phyloP scores from a whole-genome alignment of 805 yeast genomes.

The Blastobotrys chiropterorum region DNA sequence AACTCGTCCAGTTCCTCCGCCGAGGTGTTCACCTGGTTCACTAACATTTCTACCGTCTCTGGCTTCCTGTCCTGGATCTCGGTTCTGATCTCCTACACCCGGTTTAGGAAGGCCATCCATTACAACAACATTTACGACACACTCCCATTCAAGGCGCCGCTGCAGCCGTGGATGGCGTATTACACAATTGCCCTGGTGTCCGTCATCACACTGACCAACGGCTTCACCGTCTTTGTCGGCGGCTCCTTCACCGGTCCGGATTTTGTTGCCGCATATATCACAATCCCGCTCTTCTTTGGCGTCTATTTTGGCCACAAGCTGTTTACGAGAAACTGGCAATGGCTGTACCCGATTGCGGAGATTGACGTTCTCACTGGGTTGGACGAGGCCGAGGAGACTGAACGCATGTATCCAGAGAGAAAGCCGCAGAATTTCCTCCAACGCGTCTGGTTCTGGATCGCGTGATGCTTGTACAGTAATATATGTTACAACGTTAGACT shows the following conservation, averaged over 20 bases:
- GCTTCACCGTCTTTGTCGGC: conserved; percentile 59
- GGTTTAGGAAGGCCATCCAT: conserved; percentile 59
- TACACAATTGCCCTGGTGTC: conserved; percentile 45
- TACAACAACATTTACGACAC: conserved; percentile 49
- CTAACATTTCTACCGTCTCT: conserved; percentile 58
- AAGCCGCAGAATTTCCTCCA: conserved; percentile 34
- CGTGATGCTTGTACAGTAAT: conserved; percentile 23
- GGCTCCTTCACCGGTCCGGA: conserved; percentile 44
- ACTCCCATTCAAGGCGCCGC: conserved; percentile 49
- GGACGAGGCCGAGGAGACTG: conserved; percentile 46
- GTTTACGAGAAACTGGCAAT: conserved; percentile 38
- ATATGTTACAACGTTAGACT: too few relatives aligned
- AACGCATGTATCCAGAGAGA: conserved; percentile 37
- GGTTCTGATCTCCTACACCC: conserved; percentile 45
- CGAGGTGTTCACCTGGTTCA: conserved; percentile 56
- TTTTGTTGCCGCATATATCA: conserved; percentile 68
- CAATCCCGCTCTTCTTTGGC: conserved; percentile 49
- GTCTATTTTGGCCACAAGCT: conserved; percentile 55
- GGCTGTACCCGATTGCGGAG: conserved; percentile 48
- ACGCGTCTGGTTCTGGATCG: conserved; percentile 47
- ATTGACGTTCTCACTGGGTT: conserved; percentile 58
- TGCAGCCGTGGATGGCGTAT: conserved; percentile 55
- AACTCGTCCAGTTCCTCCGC: conserved; percentile 49
- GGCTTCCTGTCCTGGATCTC: conserved; percentile 62
- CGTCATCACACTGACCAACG: conserved; percentile 61